Evolutionary conservation across 1,284 basidiomycete species (phyloP), one percentile per base, ranked within the genome.

Genomic region (Tylopilus orsonianus): DNA sequence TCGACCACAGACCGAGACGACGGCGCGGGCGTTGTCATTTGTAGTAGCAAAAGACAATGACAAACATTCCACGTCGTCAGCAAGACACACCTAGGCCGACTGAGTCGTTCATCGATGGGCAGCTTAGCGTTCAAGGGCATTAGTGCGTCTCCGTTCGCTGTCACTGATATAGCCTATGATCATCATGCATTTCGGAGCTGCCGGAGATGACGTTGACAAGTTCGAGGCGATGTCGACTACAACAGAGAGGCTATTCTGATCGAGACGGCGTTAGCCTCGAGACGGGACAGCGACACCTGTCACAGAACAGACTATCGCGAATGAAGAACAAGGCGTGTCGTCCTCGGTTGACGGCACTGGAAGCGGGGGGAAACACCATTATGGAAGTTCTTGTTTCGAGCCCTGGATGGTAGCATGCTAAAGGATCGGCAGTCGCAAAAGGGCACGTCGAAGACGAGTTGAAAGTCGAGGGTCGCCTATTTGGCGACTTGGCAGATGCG

Each of bases 261-360:
- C 35, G 33, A 44, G 43, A 10, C 8, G 18, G 4, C 9, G 22
- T 30, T 36, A 23, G 23, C 16, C 29, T 43, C 44, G 40, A 48
- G 39, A 18, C 14, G 27, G 27, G 35, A 47, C 19, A 35, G 26
- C 29, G 18, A 24, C 14, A 24, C 23, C 32, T 42, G 51, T 44
- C 59, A 44, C n/a, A 30, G 32, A 6, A 16, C 27, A n/a, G 14
- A 20, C n/a, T 16, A n/a, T n/a, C n/a, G n/a, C n/a, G 16, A 29
- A 27, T n/a, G 12, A 46, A 26, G 22, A 14, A 26, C 14, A 16
- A 27, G 20, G 13, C 10, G 22, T 23, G 8, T 18, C 4, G 26
- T 27, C 13, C 20, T 24, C 13, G 22, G 9, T 6, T 12, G 26
- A 29, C 38, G 12, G 14, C 10, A n/a, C 14, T 20, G 13, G 2